Conservation (phyloP, 2,329 filamentous ascomycete species). For the Colletotrichum paranaense region DNA sequence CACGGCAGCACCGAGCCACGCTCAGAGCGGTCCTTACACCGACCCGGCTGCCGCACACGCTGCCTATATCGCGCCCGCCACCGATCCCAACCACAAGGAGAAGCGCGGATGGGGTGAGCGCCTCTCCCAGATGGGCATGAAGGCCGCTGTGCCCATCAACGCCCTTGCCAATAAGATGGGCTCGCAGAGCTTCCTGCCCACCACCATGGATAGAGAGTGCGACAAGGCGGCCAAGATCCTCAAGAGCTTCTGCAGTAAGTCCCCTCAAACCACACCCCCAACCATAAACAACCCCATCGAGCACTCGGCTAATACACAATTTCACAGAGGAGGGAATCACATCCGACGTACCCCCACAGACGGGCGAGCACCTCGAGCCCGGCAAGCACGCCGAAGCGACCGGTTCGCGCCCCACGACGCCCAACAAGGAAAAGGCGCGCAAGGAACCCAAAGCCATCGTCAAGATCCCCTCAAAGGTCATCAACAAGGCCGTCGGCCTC, state of each 20-base stretch:
- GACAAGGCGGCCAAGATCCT: constrained; percentile 91
- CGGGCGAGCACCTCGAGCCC: constrained; percentile 37
- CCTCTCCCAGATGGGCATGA: constrained; percentile 47
- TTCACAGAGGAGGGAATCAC: constrained; percentile 63
- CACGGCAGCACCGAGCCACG: not conserved
- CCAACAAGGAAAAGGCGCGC: constrained; percentile 39
- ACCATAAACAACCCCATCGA: constrained; percentile 15
- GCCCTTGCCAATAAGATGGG: constrained; percentile 84
- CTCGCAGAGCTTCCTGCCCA: constrained; percentile 87
- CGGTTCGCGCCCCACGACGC: constrained; percentile 35
- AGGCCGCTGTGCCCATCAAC: constrained; percentile 80
- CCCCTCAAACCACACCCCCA: too few relatives aligned
- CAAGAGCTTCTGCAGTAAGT: constrained; percentile 84
- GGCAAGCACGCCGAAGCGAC: constrained; percentile 34
- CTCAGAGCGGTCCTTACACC: not conserved
- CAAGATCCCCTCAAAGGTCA: constrained; percentile 68
- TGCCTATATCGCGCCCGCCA: constrained; percentile 6
- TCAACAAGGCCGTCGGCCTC: constrained; percentile 73
- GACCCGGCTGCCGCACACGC: constrained; percentile 12
- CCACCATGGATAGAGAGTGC: constrained; percentile 86
- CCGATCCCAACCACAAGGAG: constrained; percentile 19
- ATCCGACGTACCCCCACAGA: constrained; percentile 46
- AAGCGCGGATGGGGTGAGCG: constrained; percentile 32
- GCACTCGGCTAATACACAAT: not conserved
- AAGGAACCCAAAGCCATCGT: constrained; percentile 60